phyloP scores from a whole-genome alignment of 208 protist genomes.

The Crithidia bombi region DNA sequence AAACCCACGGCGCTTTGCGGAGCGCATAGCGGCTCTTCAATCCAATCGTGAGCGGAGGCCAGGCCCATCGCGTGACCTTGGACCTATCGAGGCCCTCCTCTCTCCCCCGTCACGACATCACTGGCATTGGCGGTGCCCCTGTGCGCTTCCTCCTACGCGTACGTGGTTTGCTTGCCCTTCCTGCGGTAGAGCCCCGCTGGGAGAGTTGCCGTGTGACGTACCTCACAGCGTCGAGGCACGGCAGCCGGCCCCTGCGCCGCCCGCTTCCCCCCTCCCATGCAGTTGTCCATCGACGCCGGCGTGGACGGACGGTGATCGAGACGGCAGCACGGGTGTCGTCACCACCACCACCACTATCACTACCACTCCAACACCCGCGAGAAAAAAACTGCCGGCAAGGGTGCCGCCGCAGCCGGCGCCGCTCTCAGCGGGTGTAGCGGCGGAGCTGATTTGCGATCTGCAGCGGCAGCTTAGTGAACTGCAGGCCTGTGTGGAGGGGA shows the following conservation, averaged over 20 bases:
- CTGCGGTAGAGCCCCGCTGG: no score
- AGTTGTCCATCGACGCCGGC: background rate
- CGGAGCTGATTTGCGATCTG: slow-evolving; percentile 1
- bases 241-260: no score
- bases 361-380: background rate
- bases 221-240: no score
- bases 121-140: slow-evolving; percentile 11
- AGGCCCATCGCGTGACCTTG: no score
- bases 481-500: slow-evolving; percentile 2
- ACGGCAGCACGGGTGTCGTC: background rate
- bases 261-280: background rate
- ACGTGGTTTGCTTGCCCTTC: background rate
- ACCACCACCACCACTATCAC: background rate
- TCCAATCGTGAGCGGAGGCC: no score
- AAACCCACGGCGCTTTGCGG: slow-evolving; percentile 5
- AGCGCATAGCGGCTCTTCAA: background rate
- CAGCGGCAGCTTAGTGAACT: slow-evolving; percentile 1
- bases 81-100: no score
- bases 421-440: background rate
- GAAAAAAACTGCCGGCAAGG: background rate
- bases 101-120: background rate
- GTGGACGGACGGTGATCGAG: background rate
- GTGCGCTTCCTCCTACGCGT: background rate
- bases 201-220: no score
- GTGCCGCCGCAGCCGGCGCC: background rate